Evolutionary conservation across 106 monocot genomes (phyloP).

Genomic region (Dioscorea zingiberensis): DNA sequence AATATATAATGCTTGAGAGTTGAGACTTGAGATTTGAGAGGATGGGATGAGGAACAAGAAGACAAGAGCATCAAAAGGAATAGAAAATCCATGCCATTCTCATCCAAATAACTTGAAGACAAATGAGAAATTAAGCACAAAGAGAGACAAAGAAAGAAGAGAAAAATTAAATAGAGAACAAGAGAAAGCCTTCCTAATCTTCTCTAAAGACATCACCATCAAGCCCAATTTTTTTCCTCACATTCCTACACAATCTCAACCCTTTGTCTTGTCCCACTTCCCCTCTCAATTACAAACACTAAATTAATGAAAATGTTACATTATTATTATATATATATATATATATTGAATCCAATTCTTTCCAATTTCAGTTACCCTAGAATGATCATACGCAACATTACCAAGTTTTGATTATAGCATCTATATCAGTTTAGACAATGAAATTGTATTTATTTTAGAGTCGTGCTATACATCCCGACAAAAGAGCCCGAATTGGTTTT

Average conservation of each 20-base stretch:
- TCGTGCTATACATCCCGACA: too few relatives aligned
- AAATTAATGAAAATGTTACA: too few relatives aligned
- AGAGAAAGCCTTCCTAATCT: not conserved
- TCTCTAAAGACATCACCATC: not conserved
- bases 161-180: not conserved
- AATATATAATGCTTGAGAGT: not conserved
- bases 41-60: not conserved
- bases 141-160: not conserved
- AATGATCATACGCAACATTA: too few relatives aligned
- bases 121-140: conserved; percentile 1
- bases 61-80: conserved; percentile 8
- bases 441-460: too few relatives aligned
- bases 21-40: not conserved
- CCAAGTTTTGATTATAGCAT: too few relatives aligned
- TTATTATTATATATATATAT: too few relatives aligned
- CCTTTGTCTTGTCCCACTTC: not conserved
- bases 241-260: not conserved
- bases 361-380: too few relatives aligned
- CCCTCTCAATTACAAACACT: not conserved
- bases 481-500: too few relatives aligned
- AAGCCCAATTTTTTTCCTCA: conserved; percentile 10
- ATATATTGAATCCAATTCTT: too few relatives aligned
- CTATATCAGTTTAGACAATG: too few relatives aligned
- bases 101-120: conserved; percentile 16
- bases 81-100: conserved; percentile 10